phyloP scores from a whole-genome alignment of 75 land plant species.

The Pinus tabuliformis region DNA sequence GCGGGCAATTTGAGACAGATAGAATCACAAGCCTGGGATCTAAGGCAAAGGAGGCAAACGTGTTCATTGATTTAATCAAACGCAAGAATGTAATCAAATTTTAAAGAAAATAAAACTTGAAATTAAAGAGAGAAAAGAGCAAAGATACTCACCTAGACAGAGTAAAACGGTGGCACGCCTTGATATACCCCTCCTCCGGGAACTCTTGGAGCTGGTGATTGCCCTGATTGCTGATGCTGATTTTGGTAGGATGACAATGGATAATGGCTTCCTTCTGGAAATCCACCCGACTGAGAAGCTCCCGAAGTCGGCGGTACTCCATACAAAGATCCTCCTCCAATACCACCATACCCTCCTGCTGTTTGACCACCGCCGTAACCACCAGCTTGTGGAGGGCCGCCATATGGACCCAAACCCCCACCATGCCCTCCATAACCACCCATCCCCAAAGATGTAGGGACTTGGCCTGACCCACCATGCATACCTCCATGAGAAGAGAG shows the following conservation, averaged over 20 bases:
- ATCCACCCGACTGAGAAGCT: slow-evolving; percentile 33
- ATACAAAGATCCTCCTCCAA: slow-evolving; percentile 31
- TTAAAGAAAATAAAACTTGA: no score
- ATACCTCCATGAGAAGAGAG: neutral
- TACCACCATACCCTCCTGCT: slow-evolving; percentile 17
- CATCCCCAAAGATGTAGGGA: neutral
- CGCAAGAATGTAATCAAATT: no score
- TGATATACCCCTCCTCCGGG: slow-evolving; percentile 44
- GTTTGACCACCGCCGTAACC: neutral
- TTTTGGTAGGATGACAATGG: slow-evolving; percentile 30
- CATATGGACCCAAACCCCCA: slow-evolving; percentile 8
- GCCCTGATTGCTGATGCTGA: slow-evolving; percentile 40
- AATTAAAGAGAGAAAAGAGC: no score
- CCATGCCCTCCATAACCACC: slow-evolving; percentile 33
- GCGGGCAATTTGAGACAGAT: no score
- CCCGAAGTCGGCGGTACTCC: slow-evolving; percentile 39
- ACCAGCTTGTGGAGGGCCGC: slow-evolving; percentile 1
- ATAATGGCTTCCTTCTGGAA: slow-evolving; percentile 36
- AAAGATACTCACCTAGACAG: neutral
- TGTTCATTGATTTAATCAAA: no score
- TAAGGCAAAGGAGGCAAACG: no score
- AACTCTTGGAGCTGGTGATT: slow-evolving; percentile 47
- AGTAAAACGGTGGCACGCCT: slow-evolving; percentile 40
- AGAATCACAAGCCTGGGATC: no score
- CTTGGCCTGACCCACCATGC: neutral